These are phyloP conservation scores for Eragrostis nindensis DNA, from an alignment of 176 grass and related monocot genomes.

Conservation along the genomic window DNA sequence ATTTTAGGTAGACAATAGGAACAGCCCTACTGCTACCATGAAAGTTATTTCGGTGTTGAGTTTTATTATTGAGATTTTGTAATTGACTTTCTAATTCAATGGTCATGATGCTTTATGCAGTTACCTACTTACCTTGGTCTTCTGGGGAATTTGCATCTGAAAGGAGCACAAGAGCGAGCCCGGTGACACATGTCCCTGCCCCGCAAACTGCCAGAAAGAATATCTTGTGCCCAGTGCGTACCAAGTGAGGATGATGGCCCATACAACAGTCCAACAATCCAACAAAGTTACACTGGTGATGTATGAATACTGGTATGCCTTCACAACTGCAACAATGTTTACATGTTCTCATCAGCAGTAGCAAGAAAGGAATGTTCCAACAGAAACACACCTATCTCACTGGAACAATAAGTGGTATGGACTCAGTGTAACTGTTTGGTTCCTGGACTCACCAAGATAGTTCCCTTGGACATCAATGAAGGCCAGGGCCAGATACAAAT, in stretches of 20 bases:
- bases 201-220: slow-evolving; percentile 61
- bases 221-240: slow-evolving; percentile 69
- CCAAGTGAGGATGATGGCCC: slow-evolving; percentile 78
- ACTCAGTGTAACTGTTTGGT: neutral
- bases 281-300: slow-evolving; percentile 78
- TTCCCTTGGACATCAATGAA: slow-evolving; percentile 82
- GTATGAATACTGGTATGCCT: slow-evolving; percentile 79
- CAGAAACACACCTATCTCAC: no score
- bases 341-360: slow-evolving; percentile 11
- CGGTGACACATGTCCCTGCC: slow-evolving; percentile 55
- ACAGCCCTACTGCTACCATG: slow-evolving; percentile 5
- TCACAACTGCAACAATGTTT: slow-evolving; percentile 51
- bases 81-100: slow-evolving; percentile 13
- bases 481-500: slow-evolving; percentile 79
- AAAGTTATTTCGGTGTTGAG: neutral
- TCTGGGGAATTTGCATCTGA: slow-evolving; percentile 53
- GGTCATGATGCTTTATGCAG: neutral
- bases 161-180: slow-evolving; percentile 71
- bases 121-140: slow-evolving; percentile 32
- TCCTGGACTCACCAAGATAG: slow-evolving; percentile 64
- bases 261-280: slow-evolving; percentile 82
- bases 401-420: neutral
- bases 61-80: neutral
- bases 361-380: no score
- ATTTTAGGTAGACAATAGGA: neutral